These are phyloP conservation scores for Geranium brycei DNA, from an alignment of 345 rosid species.

Conservation along the genomic window DNA sequence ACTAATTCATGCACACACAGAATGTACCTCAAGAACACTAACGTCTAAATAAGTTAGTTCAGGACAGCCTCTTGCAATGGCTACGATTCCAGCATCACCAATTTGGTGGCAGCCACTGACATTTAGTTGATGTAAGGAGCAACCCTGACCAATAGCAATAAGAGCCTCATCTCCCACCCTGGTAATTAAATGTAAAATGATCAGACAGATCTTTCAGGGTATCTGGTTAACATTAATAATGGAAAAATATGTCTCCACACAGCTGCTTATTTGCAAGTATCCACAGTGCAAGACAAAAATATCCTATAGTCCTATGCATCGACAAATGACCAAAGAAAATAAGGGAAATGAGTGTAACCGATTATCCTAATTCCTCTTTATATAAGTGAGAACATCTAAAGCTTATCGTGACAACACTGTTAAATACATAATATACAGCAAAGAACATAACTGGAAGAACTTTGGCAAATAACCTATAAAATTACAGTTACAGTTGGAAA, in stretches of 20 bases:
- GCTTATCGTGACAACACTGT: too few species aligned
- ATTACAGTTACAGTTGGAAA: neutral
- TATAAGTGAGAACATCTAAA: neutral
- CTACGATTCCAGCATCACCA: conserved; percentile 70
- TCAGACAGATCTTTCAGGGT: neutral
- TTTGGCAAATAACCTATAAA: neutral
- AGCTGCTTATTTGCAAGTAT: neutral
- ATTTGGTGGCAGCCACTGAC: conserved; percentile 82
- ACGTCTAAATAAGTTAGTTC: conserved; percentile 60
- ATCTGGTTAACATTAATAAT: neutral
- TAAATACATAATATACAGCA: too few species aligned
- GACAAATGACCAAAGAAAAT: neutral
- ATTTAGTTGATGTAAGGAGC: conserved; percentile 60
- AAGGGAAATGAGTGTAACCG: neutral
- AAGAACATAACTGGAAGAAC: neutral
- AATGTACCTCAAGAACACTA: conserved; percentile 70
- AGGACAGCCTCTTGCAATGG: conserved; percentile 79
- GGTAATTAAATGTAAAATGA: neutral
- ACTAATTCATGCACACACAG: conserved; percentile 1
- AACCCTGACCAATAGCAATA: conserved; percentile 58
- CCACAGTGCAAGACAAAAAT: neutral
- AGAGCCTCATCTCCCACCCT: conserved; percentile 86
- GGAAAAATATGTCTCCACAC: neutral
- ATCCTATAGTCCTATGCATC: neutral
- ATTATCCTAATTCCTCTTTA: neutral